Percentiles rank a stretch among this genome's conserved stretches.
These are phyloP conservation scores for Fragosphaeria purpurea DNA, from an alignment of 2,329 filamentous ascomycete species.

Conservation along the genomic window DNA sequence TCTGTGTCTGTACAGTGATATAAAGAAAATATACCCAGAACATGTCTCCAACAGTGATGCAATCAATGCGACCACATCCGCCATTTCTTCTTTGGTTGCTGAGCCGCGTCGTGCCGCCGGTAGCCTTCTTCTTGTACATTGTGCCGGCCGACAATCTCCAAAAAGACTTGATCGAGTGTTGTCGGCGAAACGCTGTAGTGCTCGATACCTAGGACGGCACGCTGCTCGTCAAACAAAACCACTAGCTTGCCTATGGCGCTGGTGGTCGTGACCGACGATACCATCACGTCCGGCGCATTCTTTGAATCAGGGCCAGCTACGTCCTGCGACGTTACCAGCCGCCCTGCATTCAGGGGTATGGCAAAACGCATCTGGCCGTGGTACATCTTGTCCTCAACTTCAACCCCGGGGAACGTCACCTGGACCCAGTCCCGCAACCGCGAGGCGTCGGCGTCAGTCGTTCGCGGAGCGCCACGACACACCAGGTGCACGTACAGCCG, in stretches of 20 bases:
- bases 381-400: conserved; percentile 63
- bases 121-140: conserved; percentile 67
- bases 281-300: background rate
- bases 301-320: conserved; percentile 6
- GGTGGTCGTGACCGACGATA: conserved; percentile 10
- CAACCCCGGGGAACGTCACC: conserved; percentile 50
- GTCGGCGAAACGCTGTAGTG: conserved; percentile 83
- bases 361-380: conserved; percentile 85
- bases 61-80: background rate
- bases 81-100: conserved; percentile 7
- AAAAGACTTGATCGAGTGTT: conserved; percentile 82
- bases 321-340: conserved; percentile 14
- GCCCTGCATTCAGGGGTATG: conserved; percentile 43
- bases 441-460: conserved; percentile 56
- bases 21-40: background rate
- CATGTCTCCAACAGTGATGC: too few relatives aligned
- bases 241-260: conserved; percentile 60
- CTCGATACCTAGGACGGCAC: conserved; percentile 59
- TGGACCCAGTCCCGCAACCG: conserved; percentile 57
- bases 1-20: background rate
- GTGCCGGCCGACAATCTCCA: conserved; percentile 73
- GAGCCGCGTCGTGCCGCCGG: conserved; percentile 21
- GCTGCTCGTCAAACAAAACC: conserved; percentile 61
- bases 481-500: conserved; percentile 75
- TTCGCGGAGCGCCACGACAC: conserved; percentile 63